These are phyloP conservation scores for Alternaria brassicae DNA, from an alignment of 2,329 filamentous ascomycete species.

Conservation along the genomic window DNA sequence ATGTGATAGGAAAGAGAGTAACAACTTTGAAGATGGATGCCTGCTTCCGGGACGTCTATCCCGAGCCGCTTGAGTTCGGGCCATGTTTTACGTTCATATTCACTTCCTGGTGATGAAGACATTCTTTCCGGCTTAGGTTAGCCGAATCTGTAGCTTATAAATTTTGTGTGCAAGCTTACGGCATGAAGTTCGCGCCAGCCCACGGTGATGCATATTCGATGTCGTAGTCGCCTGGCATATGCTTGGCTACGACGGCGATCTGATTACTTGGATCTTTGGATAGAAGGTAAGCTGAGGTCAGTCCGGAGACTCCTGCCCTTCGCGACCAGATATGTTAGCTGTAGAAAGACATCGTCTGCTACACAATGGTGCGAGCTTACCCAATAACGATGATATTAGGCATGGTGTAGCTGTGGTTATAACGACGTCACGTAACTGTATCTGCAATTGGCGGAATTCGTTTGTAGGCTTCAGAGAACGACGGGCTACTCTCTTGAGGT, in stretches of 20 bases:
- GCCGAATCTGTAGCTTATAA: background rate
- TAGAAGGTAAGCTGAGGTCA: slow-evolving; percentile 68
- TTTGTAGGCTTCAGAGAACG: background rate
- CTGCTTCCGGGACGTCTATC: slow-evolving; percentile 73
- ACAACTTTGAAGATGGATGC: slow-evolving; percentile 73
- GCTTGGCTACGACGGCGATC: slow-evolving; percentile 71
- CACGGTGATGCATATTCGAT: slow-evolving; percentile 91
- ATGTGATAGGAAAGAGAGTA: slow-evolving; percentile 43
- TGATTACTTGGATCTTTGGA: slow-evolving; percentile 43
- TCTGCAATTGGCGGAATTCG: background rate
- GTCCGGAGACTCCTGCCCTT: slow-evolving; percentile 70
- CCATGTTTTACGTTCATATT: slow-evolving; percentile 45
- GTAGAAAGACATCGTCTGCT: background rate
- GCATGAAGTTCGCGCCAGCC: slow-evolving; percentile 73
- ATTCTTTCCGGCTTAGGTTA: slow-evolving; percentile 1
- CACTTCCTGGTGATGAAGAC: slow-evolving; percentile 3
- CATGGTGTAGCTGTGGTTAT: background rate
- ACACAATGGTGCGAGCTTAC: slow-evolving; percentile 35
- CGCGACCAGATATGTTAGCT: background rate
- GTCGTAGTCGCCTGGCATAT: slow-evolving; percentile 93
- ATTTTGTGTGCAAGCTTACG: slow-evolving; percentile 8
- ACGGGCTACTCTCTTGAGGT: background rate
- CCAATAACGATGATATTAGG: slow-evolving; percentile 55
- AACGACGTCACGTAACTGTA: background rate
- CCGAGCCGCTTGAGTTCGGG: slow-evolving; percentile 50